phyloP scores from a whole-genome alignment of 108 stramenopile species.

The Conticribra weissflogii region DNA sequence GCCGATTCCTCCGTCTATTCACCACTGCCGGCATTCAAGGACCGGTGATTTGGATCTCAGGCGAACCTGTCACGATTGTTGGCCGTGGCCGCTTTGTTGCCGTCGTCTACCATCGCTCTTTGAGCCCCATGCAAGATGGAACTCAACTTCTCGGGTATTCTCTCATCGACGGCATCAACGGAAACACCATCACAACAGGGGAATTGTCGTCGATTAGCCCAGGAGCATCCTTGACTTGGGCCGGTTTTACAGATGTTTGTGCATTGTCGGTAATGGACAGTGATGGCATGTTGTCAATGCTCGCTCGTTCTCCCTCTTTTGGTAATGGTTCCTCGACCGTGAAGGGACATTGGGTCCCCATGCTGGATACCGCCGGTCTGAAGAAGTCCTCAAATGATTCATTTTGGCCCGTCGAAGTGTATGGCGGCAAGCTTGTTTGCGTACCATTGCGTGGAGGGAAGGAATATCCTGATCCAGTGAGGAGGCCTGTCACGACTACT shows the following conservation, averaged over 20 bases:
- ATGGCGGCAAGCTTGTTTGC: slow-evolving; percentile 79
- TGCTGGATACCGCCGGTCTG: slow-evolving; percentile 80
- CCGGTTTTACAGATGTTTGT: slow-evolving; percentile 76
- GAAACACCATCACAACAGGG: slow-evolving; percentile 55
- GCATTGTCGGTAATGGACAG: slow-evolving; percentile 76
- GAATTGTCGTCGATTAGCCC: slow-evolving; percentile 65
- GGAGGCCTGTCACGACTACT: slow-evolving; percentile 76
- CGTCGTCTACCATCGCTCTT: slow-evolving; percentile 71
- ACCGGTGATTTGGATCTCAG: slow-evolving; percentile 73
- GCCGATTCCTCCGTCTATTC: slow-evolving; percentile 79
- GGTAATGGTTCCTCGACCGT: background rate
- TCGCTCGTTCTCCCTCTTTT: slow-evolving; percentile 33
- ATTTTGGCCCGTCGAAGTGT: slow-evolving; percentile 80
- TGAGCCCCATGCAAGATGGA: slow-evolving; percentile 65
- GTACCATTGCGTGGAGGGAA: slow-evolving; percentile 83
- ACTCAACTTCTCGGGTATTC: slow-evolving; percentile 81
- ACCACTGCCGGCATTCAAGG: slow-evolving; percentile 75
- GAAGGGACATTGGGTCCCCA: slow-evolving; percentile 77
- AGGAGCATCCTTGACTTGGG: slow-evolving; percentile 72
- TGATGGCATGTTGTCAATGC: slow-evolving; percentile 86
- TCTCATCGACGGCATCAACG: slow-evolving; percentile 66
- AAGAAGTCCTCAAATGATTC: slow-evolving; percentile 76
- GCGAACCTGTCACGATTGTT: slow-evolving; percentile 80
- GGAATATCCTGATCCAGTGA: slow-evolving; percentile 75
- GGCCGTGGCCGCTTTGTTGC: slow-evolving; percentile 72